Percentiles rank a stretch among this genome's conserved stretches.
These are phyloP conservation scores for Chloranthus sessilifolius DNA, from an alignment of 164 flowering plant genomes.

Conservation along the genomic window DNA sequence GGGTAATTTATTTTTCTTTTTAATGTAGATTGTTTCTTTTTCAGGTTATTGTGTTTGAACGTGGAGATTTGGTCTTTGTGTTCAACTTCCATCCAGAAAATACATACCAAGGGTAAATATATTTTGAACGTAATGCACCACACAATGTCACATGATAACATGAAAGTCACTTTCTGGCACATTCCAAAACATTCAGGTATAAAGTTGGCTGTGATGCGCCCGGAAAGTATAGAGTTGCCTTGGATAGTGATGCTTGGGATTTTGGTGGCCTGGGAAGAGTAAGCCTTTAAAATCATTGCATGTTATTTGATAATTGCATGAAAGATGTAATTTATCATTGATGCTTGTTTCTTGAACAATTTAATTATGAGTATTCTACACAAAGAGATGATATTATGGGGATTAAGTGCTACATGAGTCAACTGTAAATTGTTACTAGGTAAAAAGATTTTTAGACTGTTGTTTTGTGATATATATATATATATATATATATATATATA, in stretches of 20 bases:
- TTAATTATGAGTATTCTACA: too few species aligned
- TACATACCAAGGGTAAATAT: constrained; percentile 77
- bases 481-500: too few species aligned
- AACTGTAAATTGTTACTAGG: too few species aligned
- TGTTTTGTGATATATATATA: too few species aligned
- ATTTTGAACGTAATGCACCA: too few species aligned
- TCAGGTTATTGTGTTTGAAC: constrained; percentile 95
- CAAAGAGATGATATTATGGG: too few species aligned
- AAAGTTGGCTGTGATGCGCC: constrained; percentile 96
- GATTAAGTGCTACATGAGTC: too few species aligned
- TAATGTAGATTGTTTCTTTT: not conserved
- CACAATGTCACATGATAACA: too few species aligned
- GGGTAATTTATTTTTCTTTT: constrained; percentile 12
- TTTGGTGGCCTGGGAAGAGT: constrained; percentile 97
- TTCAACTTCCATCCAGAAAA: constrained; percentile 89
- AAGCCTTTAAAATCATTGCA: constrained; percentile 23
- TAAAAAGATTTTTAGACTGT: too few species aligned
- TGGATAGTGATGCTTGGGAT: constrained; percentile 92
- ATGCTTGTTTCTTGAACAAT: too few species aligned
- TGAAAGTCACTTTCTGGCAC: too few species aligned
- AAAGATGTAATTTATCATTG: too few species aligned
- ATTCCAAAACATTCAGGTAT: constrained; percentile 65
- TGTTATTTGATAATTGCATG: not conserved
- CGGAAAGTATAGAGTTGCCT: constrained; percentile 85
- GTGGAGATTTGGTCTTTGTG: constrained; percentile 88